A percentile compares a stretch with the other conserved stretches of the same genome.
Evolutionary conservation across 371 early-diverging fungal species (phyloP).

Genomic region (Mucor circinelloides): DNA sequence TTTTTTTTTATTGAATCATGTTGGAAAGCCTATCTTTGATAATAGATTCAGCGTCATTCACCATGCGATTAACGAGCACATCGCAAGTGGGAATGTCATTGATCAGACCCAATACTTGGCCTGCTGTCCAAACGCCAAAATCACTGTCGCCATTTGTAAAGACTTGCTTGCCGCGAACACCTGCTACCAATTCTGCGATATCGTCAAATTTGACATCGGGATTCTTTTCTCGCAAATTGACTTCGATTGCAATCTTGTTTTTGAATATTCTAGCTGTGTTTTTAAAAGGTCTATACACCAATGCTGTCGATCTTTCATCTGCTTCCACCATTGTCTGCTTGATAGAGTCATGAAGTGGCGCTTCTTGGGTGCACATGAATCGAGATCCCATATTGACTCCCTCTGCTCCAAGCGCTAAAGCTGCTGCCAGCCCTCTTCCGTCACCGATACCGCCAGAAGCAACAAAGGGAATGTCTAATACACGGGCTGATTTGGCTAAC

Average conservation of each 20-base stretch:
- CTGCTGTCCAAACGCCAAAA: constrained; percentile 15
- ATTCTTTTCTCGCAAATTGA: constrained; percentile 62
- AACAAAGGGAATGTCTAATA: constrained; percentile 64
- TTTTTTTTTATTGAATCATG: neutral
- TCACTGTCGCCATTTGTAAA: constrained; percentile 60
- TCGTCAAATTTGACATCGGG: constrained; percentile 61
- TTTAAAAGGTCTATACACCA: constrained; percentile 75
- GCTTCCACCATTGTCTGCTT: constrained; percentile 72
- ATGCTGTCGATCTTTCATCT: constrained; percentile 62
- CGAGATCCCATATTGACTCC: constrained; percentile 82
- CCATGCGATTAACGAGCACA: constrained; percentile 56
- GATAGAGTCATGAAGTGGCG: constrained; percentile 69
- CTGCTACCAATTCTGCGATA: constrained; percentile 66
- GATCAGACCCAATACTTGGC: constrained; percentile 57
- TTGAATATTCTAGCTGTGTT: constrained; percentile 77
- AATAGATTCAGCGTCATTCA: constrained; percentile 54
- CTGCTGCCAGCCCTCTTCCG: constrained; percentile 69
- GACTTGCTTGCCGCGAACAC: constrained; percentile 69
- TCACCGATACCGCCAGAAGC: constrained; percentile 81
- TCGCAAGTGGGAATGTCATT: constrained; percentile 77
- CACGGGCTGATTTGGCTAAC: constrained; percentile 67
- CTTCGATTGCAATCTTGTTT: constrained; percentile 68
- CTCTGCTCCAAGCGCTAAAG: constrained; percentile 71
- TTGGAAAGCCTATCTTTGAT: constrained; percentile 26
- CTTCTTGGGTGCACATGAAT: constrained; percentile 78